Base-by-base conservation (phyloP, 768 basidiomycete species). In the Boletus reticulatus region DNA sequence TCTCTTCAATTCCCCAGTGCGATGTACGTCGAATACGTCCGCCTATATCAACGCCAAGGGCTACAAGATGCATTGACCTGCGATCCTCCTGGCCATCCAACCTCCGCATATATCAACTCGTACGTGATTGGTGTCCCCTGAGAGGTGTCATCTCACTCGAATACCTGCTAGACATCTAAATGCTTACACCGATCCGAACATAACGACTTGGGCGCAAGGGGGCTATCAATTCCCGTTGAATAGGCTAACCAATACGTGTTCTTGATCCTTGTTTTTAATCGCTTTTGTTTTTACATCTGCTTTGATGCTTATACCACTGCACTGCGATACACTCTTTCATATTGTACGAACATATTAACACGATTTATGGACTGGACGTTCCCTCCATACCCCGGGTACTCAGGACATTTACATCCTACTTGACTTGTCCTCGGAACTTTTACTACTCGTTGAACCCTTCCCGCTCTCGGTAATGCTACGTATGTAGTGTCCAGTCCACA, bases 1-100 rank as follows among this genome's bases (percentile, higher is more conserved):
- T 38, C 55, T 64, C 75, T 98, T 50, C 64, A 70, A 45, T 96
- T 94, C 78, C 96, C 95, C 0, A 77, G 81, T 8, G 74, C 80
- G 56, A 89, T 96, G 89, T 83, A 81, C 56, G 73, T 98, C 59
- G 96, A 98, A 71, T 98, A 97, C 62, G 81, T 99, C 22, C 85
- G 93, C 37, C 80, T 95, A 49, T 92, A 93, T 62, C 94, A 97
- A 74, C 83, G 87, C 36, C 67, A 83, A 20, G 93, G 87, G 10
- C 67, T 82, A n/a, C 67, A 82, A 60, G 77, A 87, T 52, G 86
- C 82, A 11, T 63, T 92, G 36, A 86, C 88, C 1, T 99, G 96
- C 70, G 79, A 92, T 68, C 96, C 96, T 10, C 73, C 83, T 3
- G 78, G 76, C 45, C 76, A 81, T 54, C 96, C 96, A 0, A 99